Conservation (phyloP, 768 basidiomycete genomes). For the Suillus weaverae region DNA sequence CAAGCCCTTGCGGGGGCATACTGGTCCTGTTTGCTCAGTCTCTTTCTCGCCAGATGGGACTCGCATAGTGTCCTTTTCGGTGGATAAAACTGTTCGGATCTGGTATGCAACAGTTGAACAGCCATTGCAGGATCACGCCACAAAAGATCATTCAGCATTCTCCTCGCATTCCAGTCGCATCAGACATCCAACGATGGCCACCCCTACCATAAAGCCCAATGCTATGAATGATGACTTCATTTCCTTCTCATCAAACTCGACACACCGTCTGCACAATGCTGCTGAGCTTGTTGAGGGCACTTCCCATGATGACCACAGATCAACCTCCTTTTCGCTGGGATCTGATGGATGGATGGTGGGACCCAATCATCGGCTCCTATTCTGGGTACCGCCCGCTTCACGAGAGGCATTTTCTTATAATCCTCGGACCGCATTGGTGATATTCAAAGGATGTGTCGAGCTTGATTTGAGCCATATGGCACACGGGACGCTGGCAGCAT, state of each 20-base stretch:
- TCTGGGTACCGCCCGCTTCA: conserved; percentile 10
- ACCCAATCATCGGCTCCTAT: conserved; percentile 1
- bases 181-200: not conserved
- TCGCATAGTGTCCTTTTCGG: not conserved
- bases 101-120: conserved; percentile 3
- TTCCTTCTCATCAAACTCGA: not conserved
- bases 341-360: conserved; percentile 9
- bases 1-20: conserved; percentile 5
- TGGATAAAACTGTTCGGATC: conserved; percentile 8
- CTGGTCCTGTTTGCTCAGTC: not conserved
- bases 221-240: not conserved
- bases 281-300: not conserved
- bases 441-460: not conserved
- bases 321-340: not conserved
- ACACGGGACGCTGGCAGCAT: not conserved
- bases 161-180: not conserved
- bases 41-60: conserved; percentile 7
- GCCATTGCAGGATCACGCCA: not conserved
- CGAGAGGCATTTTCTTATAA: conserved; percentile 3
- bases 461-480: conserved; percentile 9
- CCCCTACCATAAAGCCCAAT: not conserved
- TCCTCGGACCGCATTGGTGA: conserved; percentile 6
- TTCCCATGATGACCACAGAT: not conserved
- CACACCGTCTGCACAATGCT: not conserved
- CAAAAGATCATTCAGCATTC: not conserved